phyloP scores from a whole-genome alignment of 208 protist genomes.

The Leishmania aethiopica region DNA sequence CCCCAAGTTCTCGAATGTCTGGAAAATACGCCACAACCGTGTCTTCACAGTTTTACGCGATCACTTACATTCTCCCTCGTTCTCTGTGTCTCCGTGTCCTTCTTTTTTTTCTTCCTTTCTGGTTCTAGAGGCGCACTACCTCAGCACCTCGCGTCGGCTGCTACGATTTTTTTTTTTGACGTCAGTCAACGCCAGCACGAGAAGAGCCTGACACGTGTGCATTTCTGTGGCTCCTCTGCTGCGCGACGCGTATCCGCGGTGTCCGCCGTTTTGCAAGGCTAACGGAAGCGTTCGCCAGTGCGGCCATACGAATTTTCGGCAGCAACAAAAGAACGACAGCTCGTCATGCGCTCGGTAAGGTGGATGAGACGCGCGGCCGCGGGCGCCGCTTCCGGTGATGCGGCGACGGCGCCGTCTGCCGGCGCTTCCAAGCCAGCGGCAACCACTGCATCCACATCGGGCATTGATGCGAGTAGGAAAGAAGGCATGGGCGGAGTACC shows the following conservation, averaged over 20 bases:
- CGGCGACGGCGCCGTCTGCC: background rate
- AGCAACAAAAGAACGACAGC: background rate
- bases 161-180: background rate
- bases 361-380: constrained; percentile 4
- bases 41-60: background rate
- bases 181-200: background rate
- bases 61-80: background rate
- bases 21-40: background rate
- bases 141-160: background rate
- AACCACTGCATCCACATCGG: background rate
- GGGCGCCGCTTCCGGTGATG: background rate
- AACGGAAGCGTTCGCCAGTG: background rate
- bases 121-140: background rate
- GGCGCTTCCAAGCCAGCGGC: background rate
- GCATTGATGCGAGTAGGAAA: background rate
- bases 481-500: background rate
- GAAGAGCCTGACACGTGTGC: background rate
- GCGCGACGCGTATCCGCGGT: background rate
- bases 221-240: constrained; percentile 3
- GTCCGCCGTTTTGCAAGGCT: background rate
- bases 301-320: background rate
- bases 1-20: background rate
- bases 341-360: constrained; percentile 1
- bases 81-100: background rate
- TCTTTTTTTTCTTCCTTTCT: background rate